These are phyloP conservation scores for Trifolium pratense DNA, from an alignment of 306 rosid genomes.

Conservation along the genomic window DNA sequence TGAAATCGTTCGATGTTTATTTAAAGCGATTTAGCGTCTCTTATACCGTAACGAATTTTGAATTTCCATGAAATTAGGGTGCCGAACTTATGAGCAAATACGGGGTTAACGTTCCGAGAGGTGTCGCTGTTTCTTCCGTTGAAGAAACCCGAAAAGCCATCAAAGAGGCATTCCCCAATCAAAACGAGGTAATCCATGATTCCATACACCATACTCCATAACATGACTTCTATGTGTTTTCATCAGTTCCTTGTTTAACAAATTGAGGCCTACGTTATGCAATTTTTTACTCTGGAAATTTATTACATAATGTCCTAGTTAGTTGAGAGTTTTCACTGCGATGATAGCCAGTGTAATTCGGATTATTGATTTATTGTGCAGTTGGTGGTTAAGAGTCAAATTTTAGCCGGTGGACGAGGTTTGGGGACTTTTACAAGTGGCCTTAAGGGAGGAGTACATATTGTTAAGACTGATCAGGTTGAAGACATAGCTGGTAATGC, in stretches of 20 bases:
- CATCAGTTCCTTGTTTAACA: background rate
- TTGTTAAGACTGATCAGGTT: constrained; percentile 81
- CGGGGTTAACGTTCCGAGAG: constrained; percentile 76
- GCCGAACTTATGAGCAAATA: constrained; percentile 89
- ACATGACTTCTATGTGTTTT: constrained; percentile 6
- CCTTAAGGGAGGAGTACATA: constrained; percentile 95
- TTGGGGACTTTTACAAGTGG: constrained; percentile 94
- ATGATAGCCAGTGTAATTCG: constrained; percentile 43
- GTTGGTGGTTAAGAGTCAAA: constrained; percentile 64
- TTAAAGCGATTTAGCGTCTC: background rate
- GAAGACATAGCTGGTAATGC: constrained; percentile 89
- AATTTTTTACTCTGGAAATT: background rate
- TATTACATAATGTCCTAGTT: background rate
- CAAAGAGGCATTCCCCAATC: constrained; percentile 62
- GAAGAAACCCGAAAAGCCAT: constrained; percentile 55
- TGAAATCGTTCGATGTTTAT: background rate
- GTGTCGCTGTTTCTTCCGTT: constrained; percentile 53
- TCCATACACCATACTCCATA: background rate
- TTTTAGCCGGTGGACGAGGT: constrained; percentile 98
- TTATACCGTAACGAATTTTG: background rate
- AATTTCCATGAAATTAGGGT: constrained; percentile 62
- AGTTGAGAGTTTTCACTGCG: background rate
- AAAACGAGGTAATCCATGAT: constrained; percentile 47
- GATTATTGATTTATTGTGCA: constrained; percentile 39
- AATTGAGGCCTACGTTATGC: background rate